Evolutionary conservation across 352 stramenopile species (phyloP).

Genomic region (Phytophthora kernoviae): DNA sequence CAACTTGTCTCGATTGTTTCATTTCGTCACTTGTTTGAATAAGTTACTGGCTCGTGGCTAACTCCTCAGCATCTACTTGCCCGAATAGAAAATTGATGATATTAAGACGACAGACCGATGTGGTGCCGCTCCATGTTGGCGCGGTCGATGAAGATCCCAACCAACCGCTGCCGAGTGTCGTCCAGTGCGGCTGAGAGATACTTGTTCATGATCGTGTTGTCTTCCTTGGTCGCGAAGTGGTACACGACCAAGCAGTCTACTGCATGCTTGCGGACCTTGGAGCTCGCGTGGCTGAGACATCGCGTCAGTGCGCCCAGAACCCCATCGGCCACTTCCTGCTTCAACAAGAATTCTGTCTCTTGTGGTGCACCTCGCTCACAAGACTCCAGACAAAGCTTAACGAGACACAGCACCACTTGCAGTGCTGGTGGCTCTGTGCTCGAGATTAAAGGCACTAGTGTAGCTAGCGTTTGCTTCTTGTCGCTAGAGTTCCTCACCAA

Average conservation of each 20-base stretch:
- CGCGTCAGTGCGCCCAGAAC: conserved; percentile 41
- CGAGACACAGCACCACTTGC: conserved; percentile 53
- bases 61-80: neutral
- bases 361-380: conserved; percentile 28
- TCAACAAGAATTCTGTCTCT: conserved; percentile 35
- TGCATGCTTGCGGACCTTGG: conserved; percentile 67
- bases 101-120: conserved; percentile 18
- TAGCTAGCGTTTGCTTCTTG: conserved; percentile 39
- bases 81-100: neutral
- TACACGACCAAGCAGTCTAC: conserved; percentile 75
- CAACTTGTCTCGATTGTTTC: neutral
- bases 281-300: conserved; percentile 54
- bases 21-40: conserved; percentile 10
- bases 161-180: conserved; percentile 53
- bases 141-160: conserved; percentile 82
- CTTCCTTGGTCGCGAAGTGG: conserved; percentile 58
- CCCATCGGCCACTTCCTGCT: conserved; percentile 32
- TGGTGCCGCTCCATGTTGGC: conserved; percentile 49
- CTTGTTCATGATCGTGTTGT: conserved; percentile 43
- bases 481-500: conserved; percentile 40
- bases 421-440: conserved; percentile 46
- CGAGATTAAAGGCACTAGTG: conserved; percentile 46
- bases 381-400: conserved; percentile 47
- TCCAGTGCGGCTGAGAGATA: conserved; percentile 59
- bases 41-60: conserved; percentile 19